Base-by-base conservation (phyloP, 768 basidiomycete species). In the Suillus cothurnatus region DNA sequence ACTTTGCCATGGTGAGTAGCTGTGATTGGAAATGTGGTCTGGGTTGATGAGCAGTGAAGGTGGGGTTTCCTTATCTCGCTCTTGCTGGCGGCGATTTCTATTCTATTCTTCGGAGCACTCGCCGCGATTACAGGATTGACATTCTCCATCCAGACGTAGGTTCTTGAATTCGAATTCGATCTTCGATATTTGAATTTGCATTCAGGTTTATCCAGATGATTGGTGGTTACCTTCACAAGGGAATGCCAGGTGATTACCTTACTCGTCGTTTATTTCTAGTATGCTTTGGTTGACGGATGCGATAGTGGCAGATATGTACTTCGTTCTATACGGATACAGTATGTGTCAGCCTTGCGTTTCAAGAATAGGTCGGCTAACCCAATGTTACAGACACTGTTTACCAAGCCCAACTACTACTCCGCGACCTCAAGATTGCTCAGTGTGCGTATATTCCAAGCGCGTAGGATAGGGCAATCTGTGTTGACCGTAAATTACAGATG, bases 51-150 rank as follows among this genome's bases (percentile, higher is more conserved):
- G 14, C 28, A 63, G 34, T 41, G 7, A 32, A 81, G 81, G 82
- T 85, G 84, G 84, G 84, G 84, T 1, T 80, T 83, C 68, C 53
- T 83, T 23, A 71, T 84, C 57, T 71, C 83, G n/a, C 68, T 79
- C 45, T 69, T 83, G 32, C 72, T 86, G 34, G 81, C 80, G 0
- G 73, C 78, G 9, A 63, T 84, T n/a, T 83, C 80, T 8, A 80
- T 82, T 62, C 70, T 84, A 52, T 84, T 84, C 74, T 81, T 83
- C 65, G 81, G 81, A 36, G 73, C 80, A 0, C 67, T 84, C 19
- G 79, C 74, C 67, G 82, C 82, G 26, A 83, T 84, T 63, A 82
- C 82, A 21, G 84, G 84, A 4, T 71, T 84, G 28, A 67, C 71
- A 36, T 81, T 82, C 64, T 79, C 78, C 68, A 81, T 83, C 53